Evolutionary conservation across 2,329 filamentous ascomycete species (phyloP), one percentile per base, ranked within the genome.

Genomic region (Exophiala sp.): DNA sequence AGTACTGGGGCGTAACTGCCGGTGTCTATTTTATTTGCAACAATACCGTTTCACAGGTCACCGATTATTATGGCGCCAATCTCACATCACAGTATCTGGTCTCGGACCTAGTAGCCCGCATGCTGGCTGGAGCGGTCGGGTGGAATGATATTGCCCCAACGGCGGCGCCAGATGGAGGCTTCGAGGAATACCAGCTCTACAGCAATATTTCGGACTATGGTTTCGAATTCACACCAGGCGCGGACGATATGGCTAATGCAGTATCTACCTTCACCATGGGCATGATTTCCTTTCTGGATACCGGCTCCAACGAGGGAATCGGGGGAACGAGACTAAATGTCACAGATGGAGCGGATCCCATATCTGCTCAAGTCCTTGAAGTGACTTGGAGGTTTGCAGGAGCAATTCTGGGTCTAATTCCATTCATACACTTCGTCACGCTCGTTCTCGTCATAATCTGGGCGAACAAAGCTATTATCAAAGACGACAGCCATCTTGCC

Each of bases 301-400:
- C 16, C 16, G 16, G 16, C 48, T 39, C 41, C 12, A 3, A 7
- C n/a, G 18, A 21, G 16, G 16, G 16, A 14, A 24, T 4, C 12
- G 12, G 3, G 5, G 20, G n/a, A 12, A 43, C 39, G 14, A 38
- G 59, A 12, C 45, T 46, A 18, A 56, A 95, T 78, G 66, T 92
- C 96, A 41, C 88, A 89, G 10, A 88, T 77, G 59, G 90, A 95
- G 16, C 92, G 96, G 1, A 90, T 88, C 88, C 91, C 95, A 36
- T 82, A 79, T 4, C 90, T 88, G 11, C 74, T 75, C 71, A 97
- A 91, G 65, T 96, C 96, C 57, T 91, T 84, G 62, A 97, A 96
- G 71, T 99, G 96, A 70, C 50, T 10, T 62, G 59, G 59, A 46
- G 44, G 29, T 62, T 52, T 33, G 58, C 59, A 12, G 57, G 50